phyloP scores from a whole-genome alignment of 2,329 filamentous ascomycete genomes.

The Hypomyces rosellus region DNA sequence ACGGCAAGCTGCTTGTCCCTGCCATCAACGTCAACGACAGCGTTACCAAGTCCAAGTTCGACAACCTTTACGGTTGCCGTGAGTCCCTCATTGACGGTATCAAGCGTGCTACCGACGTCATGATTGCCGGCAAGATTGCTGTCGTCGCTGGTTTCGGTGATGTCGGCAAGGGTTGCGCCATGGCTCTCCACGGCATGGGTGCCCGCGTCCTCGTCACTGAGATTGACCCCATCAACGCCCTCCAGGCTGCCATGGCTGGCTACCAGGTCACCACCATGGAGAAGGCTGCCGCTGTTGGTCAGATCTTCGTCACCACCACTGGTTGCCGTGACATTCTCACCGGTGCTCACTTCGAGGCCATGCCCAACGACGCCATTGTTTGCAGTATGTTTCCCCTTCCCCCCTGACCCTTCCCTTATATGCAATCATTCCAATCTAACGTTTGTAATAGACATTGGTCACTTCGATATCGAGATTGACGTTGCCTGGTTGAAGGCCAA shows the following conservation, averaged over 20 bases:
- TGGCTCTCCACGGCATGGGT: constrained; percentile 95
- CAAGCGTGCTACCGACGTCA: constrained; percentile 99
- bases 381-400: constrained; percentile 63
- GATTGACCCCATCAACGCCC: constrained; percentile 98
- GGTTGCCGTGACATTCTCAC: constrained; percentile 97
- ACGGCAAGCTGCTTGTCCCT: constrained; percentile 80
- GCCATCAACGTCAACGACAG: constrained; percentile 99
- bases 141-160: constrained; percentile 98
- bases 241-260: constrained; percentile 95
- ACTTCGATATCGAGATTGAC: constrained; percentile 99
- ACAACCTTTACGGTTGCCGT: constrained; percentile 99
- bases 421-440: constrained; percentile 7
- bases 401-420: neutral
- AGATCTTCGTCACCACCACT: constrained; percentile 99
- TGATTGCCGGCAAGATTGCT: constrained; percentile 98
- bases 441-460: constrained; percentile 68
- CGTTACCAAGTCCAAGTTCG: constrained; percentile 99
- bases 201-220: constrained; percentile 94
- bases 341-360: constrained; percentile 85
- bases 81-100: constrained; percentile 98
- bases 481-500: constrained; percentile 99
- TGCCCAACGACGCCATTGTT: constrained; percentile 97
- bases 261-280: constrained; percentile 98
- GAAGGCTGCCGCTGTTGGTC: constrained; percentile 78
- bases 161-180: constrained; percentile 96